Conservation (phyloP, 1,139 yeast species). For the Cylindricascospora bacillispora region DNA sequence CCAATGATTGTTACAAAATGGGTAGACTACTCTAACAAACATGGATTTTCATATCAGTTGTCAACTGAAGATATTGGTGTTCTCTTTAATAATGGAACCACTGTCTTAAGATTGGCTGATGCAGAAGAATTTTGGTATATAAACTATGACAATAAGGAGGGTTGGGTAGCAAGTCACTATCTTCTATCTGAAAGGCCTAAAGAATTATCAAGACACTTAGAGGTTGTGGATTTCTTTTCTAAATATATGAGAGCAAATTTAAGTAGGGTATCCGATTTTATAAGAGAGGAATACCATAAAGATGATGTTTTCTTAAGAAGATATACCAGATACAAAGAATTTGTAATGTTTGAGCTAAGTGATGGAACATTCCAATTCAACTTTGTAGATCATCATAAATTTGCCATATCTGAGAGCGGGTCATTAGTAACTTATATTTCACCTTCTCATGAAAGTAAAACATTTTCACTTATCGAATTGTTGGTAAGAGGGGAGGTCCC, state of each 20-base stretch:
- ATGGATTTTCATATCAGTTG: conserved; percentile 88
- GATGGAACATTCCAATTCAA: conserved; percentile 90
- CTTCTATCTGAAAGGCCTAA: conserved; percentile 43
- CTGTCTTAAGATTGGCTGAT: conserved; percentile 58
- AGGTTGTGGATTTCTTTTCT: conserved; percentile 73
- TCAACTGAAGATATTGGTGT: conserved; percentile 92
- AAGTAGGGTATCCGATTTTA: conserved; percentile 51
- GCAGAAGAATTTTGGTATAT: conserved; percentile 50
- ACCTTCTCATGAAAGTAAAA: conserved; percentile 59
- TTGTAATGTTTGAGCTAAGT: conserved; percentile 86
- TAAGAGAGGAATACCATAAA: conserved; percentile 31
- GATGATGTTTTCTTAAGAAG: conserved; percentile 68
- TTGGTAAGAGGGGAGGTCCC: conserved; percentile 54
- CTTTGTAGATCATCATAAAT: conserved; percentile 87
- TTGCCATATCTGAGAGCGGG: conserved; percentile 68
- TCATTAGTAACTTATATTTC: conserved; percentile 70
- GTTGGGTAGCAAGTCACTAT: conserved; percentile 65
- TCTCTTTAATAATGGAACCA: conserved; percentile 69
- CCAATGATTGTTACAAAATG: conserved; percentile 82
- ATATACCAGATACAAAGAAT: conserved; percentile 64
- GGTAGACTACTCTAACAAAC: conserved; percentile 95
- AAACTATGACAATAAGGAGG: conserved; percentile 47
- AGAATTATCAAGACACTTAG: conserved; percentile 56
- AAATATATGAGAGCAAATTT: conserved; percentile 73
- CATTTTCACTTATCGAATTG: conserved; percentile 50